Conservation (phyloP, 257 asterid species). For the Phtheirospermum japonicum region DNA sequence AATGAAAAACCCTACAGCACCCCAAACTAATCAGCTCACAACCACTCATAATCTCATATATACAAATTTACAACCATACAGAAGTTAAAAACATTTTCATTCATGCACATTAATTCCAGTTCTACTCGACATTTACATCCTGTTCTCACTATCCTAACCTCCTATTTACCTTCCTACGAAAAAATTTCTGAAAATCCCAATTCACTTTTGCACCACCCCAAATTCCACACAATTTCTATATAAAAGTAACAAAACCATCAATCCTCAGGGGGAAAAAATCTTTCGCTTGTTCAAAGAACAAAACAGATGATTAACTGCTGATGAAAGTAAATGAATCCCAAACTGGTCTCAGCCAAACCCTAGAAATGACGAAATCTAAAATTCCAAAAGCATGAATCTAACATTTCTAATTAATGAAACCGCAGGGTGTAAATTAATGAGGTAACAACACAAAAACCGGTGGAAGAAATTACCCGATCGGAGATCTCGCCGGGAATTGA, state of each 20-base stretch:
- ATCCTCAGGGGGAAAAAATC: neutral
- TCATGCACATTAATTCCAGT: neutral
- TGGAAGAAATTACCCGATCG: conserved; percentile 28
- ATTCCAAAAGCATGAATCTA: neutral
- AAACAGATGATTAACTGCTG: neutral
- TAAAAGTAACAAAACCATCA: neutral
- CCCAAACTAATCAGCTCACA: neutral
- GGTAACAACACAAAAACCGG: neutral
- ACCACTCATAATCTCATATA: conserved; percentile 5
- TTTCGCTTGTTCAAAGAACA: neutral
- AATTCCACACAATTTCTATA: conserved; percentile 17
- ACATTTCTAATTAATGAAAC: conserved; percentile 10
- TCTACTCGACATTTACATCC: neutral
- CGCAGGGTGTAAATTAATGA: neutral
- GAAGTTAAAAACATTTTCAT: neutral
- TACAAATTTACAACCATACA: conserved; percentile 7
- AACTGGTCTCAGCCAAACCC: conserved; percentile 28
- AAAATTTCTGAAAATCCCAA: neutral
- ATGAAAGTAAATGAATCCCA: conserved; percentile 9
- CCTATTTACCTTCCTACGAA: conserved; percentile 6
- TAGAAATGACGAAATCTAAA: conserved; percentile 23
- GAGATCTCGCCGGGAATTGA: conserved; percentile 35
- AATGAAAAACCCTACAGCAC: conserved; percentile 12
- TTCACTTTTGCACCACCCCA: conserved; percentile 22
- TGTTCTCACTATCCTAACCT: neutral